Evolutionary conservation across 192 early-diverging fungal genomes (phyloP).

Genomic region (Rhizophagus prolifer): DNA sequence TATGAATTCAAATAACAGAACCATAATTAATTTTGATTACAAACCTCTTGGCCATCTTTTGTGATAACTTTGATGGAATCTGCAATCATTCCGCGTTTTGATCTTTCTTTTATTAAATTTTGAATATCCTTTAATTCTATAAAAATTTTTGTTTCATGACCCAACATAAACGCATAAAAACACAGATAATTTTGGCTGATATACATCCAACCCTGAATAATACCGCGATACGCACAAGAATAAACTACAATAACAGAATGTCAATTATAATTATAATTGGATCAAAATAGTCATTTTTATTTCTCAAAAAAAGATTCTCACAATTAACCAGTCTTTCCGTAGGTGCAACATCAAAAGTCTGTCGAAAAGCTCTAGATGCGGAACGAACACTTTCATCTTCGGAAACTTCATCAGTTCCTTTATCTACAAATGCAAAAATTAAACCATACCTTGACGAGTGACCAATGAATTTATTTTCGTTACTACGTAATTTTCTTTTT

Average conservation of each 20-base stretch:
- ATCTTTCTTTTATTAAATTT: slow-evolving; percentile 82
- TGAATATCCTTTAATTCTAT: slow-evolving; percentile 92
- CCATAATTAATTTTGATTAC: not conserved
- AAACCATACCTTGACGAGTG: slow-evolving; percentile 63
- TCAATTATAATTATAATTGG: not conserved
- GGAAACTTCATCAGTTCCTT: slow-evolving; percentile 75
- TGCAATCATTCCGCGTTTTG: slow-evolving; percentile 85
- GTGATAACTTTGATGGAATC: slow-evolving; percentile 86
- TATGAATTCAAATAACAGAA: not conserved
- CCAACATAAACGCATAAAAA: slow-evolving; percentile 95
- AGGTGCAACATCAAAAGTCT: slow-evolving; percentile 79
- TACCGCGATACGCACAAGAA: slow-evolving; percentile 82
- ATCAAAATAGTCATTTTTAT: not conserved
- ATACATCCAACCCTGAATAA: slow-evolving; percentile 98
- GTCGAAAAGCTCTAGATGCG: slow-evolving; percentile 84
- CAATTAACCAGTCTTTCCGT: slow-evolving; percentile 90
- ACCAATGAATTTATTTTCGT: slow-evolving; percentile 91
- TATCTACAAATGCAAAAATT: slow-evolving; percentile 44
- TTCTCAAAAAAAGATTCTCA: slow-evolving; percentile 33
- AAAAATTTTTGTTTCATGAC: slow-evolving; percentile 87
- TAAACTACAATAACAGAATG: slow-evolving; percentile 58
- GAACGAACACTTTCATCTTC: slow-evolving; percentile 84
- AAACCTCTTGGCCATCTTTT: slow-evolving; percentile 76
- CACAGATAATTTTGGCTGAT: slow-evolving; percentile 89
- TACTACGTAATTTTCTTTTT: slow-evolving; percentile 84